Percentiles rank a stretch among this genome's conserved stretches.
Conservation (phyloP, 2,329 filamentous ascomycete species). For the Exophiala xenobiotica region DNA sequence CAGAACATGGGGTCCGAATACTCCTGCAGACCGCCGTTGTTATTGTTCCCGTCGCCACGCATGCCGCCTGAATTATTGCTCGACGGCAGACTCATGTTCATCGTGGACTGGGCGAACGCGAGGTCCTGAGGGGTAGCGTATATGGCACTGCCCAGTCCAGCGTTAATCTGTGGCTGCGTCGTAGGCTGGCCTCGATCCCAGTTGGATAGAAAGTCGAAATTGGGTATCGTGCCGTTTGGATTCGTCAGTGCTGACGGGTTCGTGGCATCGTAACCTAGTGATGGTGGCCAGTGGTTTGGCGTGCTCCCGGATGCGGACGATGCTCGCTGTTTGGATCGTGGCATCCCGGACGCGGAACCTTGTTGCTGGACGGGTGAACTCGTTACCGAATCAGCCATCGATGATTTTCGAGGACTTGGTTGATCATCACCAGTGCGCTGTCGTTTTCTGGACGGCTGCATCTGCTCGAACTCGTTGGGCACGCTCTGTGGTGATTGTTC, state of each 20-base stretch:
- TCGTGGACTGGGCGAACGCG: conserved; percentile 27
- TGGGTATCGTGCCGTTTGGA: conserved; percentile 2
- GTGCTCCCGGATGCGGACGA: conserved; percentile 18
- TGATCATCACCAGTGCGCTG: conserved; percentile 17
- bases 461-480: conserved; percentile 26
- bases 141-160: conserved; percentile 21
- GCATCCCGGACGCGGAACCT: background rate
- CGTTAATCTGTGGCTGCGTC: conserved; percentile 21
- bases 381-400: conserved; percentile 16
- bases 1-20: conserved; percentile 31
- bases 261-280: conserved; percentile 16
- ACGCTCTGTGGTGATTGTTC: conserved; percentile 19
- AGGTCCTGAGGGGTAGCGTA: conserved; percentile 29
- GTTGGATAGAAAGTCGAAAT: conserved; percentile 25
- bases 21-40: conserved; percentile 17
- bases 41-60: conserved; percentile 5
- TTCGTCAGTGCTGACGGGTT: conserved; percentile 19
- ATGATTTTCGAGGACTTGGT: conserved; percentile 22
- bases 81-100: conserved; percentile 22
- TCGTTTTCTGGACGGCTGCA: conserved; percentile 36
- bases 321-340: conserved; percentile 8
- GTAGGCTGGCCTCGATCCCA: conserved; percentile 27
- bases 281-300: conserved; percentile 19
- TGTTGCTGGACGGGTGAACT: conserved; percentile 21
- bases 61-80: background rate